Base-by-base conservation (phyloP, 345 rosid species). In the Euphorbia tirucalli region DNA sequence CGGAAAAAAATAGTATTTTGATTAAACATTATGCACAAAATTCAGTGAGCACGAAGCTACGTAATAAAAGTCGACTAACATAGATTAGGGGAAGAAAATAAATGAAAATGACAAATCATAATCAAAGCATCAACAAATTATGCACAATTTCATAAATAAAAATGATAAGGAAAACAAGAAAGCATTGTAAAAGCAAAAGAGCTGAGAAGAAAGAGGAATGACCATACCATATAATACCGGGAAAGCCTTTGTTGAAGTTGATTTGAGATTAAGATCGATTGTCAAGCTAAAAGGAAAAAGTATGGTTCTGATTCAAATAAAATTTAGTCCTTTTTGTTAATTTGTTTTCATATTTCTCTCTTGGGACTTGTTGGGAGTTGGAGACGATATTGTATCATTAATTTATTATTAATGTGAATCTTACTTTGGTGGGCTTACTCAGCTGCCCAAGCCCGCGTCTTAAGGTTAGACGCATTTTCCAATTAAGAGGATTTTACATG, bases 221-320 rank as follows among this genome's bases (percentile, higher is more conserved):
- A 69, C 71, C 71, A 39, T 41, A 86, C 89, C 98, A 88, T 86
- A 88, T 91, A 37, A 96, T 77, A 73, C 88, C 97, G 59, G 89
- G 91, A 79, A 93, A 77, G 66, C 98, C 96, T 71, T 97, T 85
- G 75, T 91, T 93, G 85, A 93, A 91, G 93, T 71, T 93, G 97
- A 75, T 89, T 93, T 30, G 89, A 81, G 73, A 93, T 90, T 59
- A 97, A 93, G 97, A 91, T 91, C 32, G 78, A 21, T 57, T 46
- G 37, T 41, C 7, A 54, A 71, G 30, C 19, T 49, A 46, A 55
- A 22, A 11, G n/a, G 14, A 46, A n/a, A 35, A 52, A 2, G 35
- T 56, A 11, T 39, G 35, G 25, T 39, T 50, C 49, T 44, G 14
- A 44, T 60, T 46, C 27, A 6, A 52, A 30, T 44, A 28, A 14